Conservation (phyloP, 2,329 filamentous ascomycete genomes). For the Pyrenophora graminea region DNA sequence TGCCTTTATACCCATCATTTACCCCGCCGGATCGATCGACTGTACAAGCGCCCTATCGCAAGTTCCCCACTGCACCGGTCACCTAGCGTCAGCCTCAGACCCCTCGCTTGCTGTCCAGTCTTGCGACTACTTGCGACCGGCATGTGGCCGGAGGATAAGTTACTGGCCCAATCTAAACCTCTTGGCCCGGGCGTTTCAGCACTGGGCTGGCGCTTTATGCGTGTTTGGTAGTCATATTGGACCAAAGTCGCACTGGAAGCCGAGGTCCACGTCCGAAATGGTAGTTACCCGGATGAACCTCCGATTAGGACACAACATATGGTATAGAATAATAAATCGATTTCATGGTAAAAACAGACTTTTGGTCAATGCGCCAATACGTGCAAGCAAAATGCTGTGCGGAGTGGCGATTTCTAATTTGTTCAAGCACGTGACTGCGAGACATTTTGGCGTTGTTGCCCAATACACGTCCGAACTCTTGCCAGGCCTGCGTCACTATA, state of each 20-base stretch:
- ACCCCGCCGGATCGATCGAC: conserved; percentile 28
- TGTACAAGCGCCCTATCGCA: conserved; percentile 1
- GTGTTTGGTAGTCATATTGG: no score
- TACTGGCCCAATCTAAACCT: no score
- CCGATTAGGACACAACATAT: no score
- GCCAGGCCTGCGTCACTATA: neutral
- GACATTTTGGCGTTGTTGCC: conserved; percentile 23
- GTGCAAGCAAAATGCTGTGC: conserved; percentile 2
- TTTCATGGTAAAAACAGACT: no score
- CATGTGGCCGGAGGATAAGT: no score
- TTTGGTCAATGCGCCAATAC: neutral
- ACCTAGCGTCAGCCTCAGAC: neutral
- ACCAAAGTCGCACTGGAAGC: no score
- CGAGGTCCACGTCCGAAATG: no score
- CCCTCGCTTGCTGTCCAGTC: neutral
- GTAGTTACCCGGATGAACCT: no score
- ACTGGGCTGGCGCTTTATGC: no score
- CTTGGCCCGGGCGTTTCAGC: no score
- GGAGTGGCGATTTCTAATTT: conserved; percentile 5
- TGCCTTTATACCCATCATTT: conserved; percentile 26
- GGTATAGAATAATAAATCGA: no score
- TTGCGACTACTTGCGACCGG: no score
- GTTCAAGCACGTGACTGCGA: conserved; percentile 26
- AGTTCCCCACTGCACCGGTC: neutral
- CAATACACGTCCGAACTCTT: neutral